Evolutionary conservation across 2,329 filamentous ascomycete genomes (phyloP), one percentile per base, ranked within the genome.

Genomic region (Aspergillus sp.): DNA sequence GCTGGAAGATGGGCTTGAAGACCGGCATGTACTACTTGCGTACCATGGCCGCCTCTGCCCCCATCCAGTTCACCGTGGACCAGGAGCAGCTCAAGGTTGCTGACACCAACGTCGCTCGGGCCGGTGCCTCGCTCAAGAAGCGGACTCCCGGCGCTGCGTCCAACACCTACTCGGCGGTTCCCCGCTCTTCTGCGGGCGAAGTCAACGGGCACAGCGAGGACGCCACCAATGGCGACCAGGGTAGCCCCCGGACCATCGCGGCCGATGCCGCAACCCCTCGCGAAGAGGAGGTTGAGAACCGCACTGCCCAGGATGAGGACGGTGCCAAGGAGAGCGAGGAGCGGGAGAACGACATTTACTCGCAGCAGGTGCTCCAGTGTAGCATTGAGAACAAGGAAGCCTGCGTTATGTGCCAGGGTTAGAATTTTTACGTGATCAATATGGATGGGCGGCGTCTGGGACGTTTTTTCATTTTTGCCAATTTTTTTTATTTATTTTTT

Each of bases 21-120:
- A 99, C 95, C 39, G 95, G 95, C 82, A 98, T 99, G 95, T 99
- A 99, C 88, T 99, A 99, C 81, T 88, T 99, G 69, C 92, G 95
- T 71, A 99, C 95, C 52, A 95, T 96, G 87, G 95, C 95, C 64
- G 95, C 95, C 39, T 93, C 93, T 18, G 92, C 93, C 51, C 95
- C 95, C 56, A 99, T 99, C 67, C 95, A 99, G 79, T 99, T 99
- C 83, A 99, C 95, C 4, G 95, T 99, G 73, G 95, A 99, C 75
- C 94, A 99, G 79, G 91, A 96, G 79, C 90, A 91, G 58, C 87
- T 99, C 69, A 91, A 92, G 81, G 87, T 96, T 51, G 86, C 86
- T 45, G 95, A 99, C 74, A 91, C 87, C 65, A 91, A 89, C 69
- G 81, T 93, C 51, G 87, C 89, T 66, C 88, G 87, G 62, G 81